A percentile compares a stretch with the other conserved stretches of the same genome.
These are phyloP conservation scores for Boletus vinaceobasis DNA, from an alignment of 768 basidiomycete genomes.

Conservation along the genomic window DNA sequence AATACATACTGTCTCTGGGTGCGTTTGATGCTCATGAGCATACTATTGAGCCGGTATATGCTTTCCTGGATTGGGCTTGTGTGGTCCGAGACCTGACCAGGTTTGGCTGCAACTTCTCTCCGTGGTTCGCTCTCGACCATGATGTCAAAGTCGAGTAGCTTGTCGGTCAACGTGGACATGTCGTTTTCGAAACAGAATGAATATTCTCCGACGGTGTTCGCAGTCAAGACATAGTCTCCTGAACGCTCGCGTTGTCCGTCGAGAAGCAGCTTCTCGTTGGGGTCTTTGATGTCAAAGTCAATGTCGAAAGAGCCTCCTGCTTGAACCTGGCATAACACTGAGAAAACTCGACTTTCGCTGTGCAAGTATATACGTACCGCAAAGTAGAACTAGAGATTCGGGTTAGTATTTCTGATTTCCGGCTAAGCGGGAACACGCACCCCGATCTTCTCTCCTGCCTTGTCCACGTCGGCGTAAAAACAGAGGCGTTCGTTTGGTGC, in stretches of 20 bases:
- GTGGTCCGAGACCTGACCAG: constrained; percentile 86
- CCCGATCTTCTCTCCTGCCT: constrained; percentile 88
- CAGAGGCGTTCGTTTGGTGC: constrained; percentile 80
- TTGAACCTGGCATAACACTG: constrained; percentile 62
- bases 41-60: constrained; percentile 83
- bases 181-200: constrained; percentile 98
- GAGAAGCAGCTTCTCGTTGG: constrained; percentile 81
- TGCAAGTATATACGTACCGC: constrained; percentile 56
- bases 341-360: neutral
- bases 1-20: constrained; percentile 86
- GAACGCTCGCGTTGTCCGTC: constrained; percentile 88
- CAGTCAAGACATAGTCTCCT: constrained; percentile 96
- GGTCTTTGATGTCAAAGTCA: constrained; percentile 90
- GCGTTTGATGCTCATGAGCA: constrained; percentile 86
- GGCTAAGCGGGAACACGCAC: constrained; percentile 41
- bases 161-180: constrained; percentile 91
- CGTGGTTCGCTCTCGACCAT: constrained; percentile 98
- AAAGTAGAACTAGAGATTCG: constrained; percentile 78
- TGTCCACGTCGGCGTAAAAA: constrained; percentile 96
- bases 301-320: constrained; percentile 96
- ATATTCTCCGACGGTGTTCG: constrained; percentile 86
- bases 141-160: constrained; percentile 93
- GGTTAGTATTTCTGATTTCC: constrained; percentile 6
- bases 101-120: constrained; percentile 82
- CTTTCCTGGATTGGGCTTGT: constrained; percentile 94